Conservation (phyloP, 2,329 filamentous ascomycete genomes). For the Coniella lustricola region DNA sequence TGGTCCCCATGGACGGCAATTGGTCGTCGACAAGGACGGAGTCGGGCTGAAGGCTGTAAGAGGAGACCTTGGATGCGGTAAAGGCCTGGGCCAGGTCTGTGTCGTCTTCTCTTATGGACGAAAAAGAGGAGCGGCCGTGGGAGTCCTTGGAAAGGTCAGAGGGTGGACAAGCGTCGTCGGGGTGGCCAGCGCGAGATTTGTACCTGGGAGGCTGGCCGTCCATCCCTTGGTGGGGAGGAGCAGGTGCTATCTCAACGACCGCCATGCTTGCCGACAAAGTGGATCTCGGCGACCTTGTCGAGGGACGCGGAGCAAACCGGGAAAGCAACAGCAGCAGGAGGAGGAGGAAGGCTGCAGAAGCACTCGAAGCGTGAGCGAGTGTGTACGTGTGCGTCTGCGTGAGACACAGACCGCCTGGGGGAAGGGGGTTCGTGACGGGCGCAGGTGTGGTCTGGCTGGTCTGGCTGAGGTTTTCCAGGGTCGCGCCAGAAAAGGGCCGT, state of each 20-base stretch:
- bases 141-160: conserved; percentile 28
- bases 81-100: conserved; percentile 55
- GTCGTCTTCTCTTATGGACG: conserved; percentile 55
- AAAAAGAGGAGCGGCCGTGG: conserved; percentile 48
- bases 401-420: conserved; percentile 3
- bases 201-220: conserved; percentile 15
- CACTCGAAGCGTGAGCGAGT: not conserved
- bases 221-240: conserved; percentile 7
- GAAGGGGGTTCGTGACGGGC: no score
- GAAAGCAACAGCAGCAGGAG: not conserved
- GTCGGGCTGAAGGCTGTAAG: conserved; percentile 43
- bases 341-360: conserved; percentile 1
- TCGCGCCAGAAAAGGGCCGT: conserved; percentile 14
- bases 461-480: not conserved
- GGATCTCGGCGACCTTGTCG: not conserved
- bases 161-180: conserved; percentile 16
- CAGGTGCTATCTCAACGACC: conserved; percentile 17
- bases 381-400: not conserved
- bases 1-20: conserved; percentile 33
- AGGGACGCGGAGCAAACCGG: conserved; percentile 6
- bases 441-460: no score
- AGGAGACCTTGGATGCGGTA: conserved; percentile 55
- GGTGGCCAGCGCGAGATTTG: conserved; percentile 24
- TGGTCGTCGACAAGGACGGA: conserved; percentile 45
- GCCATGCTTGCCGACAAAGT: conserved; percentile 10